Evolutionary conservation across 2,329 filamentous ascomycete species (phyloP), one percentile per base, ranked within the genome.

Genomic region (Calonectria pseudoreteaudii): DNA sequence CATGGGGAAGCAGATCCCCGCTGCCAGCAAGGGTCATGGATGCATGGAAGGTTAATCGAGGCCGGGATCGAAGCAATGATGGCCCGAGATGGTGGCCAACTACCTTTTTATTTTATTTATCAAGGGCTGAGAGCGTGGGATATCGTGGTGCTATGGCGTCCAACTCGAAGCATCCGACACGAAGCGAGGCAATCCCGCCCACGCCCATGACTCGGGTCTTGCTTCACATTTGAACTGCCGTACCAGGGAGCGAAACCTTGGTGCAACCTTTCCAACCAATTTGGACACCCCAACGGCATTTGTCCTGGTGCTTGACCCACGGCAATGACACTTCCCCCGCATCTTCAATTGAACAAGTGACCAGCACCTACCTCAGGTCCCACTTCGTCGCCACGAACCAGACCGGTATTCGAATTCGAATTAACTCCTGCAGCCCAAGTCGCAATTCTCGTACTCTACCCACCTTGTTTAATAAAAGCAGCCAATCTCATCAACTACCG

Each of bases 41-140:
- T 67, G 50, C 58, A 53, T 44, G 31, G 28, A 56, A 56, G 52
- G 26, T 56, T n/a, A 34, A 36, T 62, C n/a, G 67, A 60, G 70
- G 36, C 68, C n/a, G 50, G 14, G 23, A 56, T 80, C 71, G 74
- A 72, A 38, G 36, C 36, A 80, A 77, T 75, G 73, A 76, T 79
- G 41, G 20, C 38, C 78, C 78, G 78, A 80, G 70, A 60, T 36
- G 72, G 74, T 44, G 68, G 70, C n/a, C 52, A 23, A 36, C 36
- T 68, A n/a, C 44, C 23, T 31, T 65, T n/a, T n/a, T n/a, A n/a
- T n/a, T n/a, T n/a, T n/a, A n/a, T n/a, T 56, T 4, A 30, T 7
- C 4, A 18, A 30, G 31, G 11, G 47, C 30, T 38, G 50, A 23
- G 47, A 41, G 60, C 50, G 64, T 30, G 62, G 23, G 47, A 8